A percentile compares a stretch with the other conserved stretches of the same genome.
Evolutionary conservation across 1,284 basidiomycete species (phyloP).

Genomic region (Apiotrichum siamense): DNA sequence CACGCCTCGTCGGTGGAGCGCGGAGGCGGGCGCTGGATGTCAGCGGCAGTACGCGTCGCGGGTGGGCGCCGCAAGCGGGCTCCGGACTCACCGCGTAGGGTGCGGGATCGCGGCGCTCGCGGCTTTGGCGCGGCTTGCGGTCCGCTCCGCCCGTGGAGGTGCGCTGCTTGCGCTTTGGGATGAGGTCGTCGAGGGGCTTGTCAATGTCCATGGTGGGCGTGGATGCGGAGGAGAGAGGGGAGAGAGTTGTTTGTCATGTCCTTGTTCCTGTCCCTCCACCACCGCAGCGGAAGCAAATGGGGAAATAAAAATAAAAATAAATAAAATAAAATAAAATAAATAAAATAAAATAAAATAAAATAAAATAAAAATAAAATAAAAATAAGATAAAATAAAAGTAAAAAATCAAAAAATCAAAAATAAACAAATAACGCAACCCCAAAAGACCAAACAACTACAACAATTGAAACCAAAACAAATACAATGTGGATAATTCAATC

Average conservation of each 20-base stretch:
- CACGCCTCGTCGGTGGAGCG: constrained; percentile 44
- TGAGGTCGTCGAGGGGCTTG: constrained; percentile 43
- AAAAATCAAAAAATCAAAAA: too few species aligned
- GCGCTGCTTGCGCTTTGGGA: constrained; percentile 31
- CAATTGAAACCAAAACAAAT: too few species aligned
- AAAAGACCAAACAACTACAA: too few species aligned
- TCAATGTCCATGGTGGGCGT: constrained; percentile 42
- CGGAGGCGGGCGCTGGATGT: constrained; percentile 41
- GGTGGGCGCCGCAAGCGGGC: not conserved
- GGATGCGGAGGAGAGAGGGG: not conserved
- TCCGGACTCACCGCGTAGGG: constrained; percentile 35
- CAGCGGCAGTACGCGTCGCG: not conserved
- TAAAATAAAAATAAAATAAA: too few species aligned
- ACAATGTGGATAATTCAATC: too few species aligned
- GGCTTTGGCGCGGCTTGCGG: constrained; percentile 20
- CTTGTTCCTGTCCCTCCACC: too few species aligned
- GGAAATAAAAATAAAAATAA: too few species aligned
- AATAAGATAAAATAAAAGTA: too few species aligned
- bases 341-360: too few species aligned
- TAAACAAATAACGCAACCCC: too few species aligned
- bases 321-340: too few species aligned
- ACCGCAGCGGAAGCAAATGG: too few species aligned
- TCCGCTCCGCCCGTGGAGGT: constrained; percentile 6
- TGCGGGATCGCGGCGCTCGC: constrained; percentile 19
- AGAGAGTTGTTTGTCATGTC: not conserved